These are phyloP conservation scores for Suillus tomentosus DNA, from an alignment of 768 basidiomycete genomes.

Conservation along the genomic window DNA sequence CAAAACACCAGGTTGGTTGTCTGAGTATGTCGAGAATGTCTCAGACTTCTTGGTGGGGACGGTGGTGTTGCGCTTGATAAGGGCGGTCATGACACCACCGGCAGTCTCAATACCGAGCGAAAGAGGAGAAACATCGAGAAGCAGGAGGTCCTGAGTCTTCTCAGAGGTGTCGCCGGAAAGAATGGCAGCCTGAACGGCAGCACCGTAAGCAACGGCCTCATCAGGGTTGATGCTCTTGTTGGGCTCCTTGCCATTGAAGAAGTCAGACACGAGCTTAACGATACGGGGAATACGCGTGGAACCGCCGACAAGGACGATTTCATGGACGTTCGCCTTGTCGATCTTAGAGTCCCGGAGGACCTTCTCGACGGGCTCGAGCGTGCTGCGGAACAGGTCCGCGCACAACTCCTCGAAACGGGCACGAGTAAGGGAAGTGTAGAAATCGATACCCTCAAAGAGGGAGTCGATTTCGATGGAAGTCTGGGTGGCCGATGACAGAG, in stretches of 20 bases:
- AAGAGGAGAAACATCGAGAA: constrained; percentile 90
- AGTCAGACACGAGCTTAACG: constrained; percentile 96
- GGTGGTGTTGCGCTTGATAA: constrained; percentile 98
- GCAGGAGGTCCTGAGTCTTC: constrained; percentile 94
- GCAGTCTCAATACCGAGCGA: constrained; percentile 97
- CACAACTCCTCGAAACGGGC: constrained; percentile 97
- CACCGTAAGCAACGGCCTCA: constrained; percentile 98
- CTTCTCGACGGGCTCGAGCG: constrained; percentile 95
- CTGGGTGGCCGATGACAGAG: constrained; percentile 94
- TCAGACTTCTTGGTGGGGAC: constrained; percentile 99
- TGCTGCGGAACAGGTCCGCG: constrained; percentile 92
- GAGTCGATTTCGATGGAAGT: constrained; percentile 99
- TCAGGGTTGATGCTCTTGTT: constrained; percentile 99
- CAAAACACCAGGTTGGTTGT: constrained; percentile 98
- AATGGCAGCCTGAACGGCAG: constrained; percentile 97
- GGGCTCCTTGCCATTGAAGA: constrained; percentile 98
- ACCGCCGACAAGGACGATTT: constrained; percentile 97
- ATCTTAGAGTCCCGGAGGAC: constrained; percentile 98
- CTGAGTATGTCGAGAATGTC: constrained; percentile 97
- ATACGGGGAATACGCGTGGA: constrained; percentile 98
- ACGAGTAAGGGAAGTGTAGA: constrained; percentile 97
- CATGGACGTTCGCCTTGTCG: constrained; percentile 93
- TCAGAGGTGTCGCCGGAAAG: constrained; percentile 97
- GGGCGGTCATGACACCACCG: constrained; percentile 98
- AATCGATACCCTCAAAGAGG: constrained; percentile 96